Percentiles rank a stretch among this genome's conserved stretches.
These are phyloP conservation scores for Wallacemonas sp. DNA, from an alignment of 208 protist species.

Conservation along the genomic window DNA sequence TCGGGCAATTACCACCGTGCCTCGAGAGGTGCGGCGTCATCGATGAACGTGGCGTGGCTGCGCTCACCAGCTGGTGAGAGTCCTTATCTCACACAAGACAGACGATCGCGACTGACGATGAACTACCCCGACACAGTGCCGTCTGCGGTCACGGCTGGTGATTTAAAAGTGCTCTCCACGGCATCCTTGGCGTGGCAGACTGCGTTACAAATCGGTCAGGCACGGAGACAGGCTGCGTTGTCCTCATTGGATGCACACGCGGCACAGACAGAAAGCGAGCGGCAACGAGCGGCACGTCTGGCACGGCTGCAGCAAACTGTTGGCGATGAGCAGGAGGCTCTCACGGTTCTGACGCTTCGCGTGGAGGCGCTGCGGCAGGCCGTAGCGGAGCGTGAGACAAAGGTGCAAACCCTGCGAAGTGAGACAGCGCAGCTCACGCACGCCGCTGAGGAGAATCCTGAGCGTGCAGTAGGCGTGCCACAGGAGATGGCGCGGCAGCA, in stretches of 20 bases:
- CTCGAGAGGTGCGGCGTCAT: too few species aligned
- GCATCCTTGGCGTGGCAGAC: slow-evolving; percentile 46
- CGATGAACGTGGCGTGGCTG: slow-evolving; percentile 2
- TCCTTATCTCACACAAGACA: background rate
- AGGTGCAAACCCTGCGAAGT: slow-evolving; percentile 1
- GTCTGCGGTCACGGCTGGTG: slow-evolving; percentile 34
- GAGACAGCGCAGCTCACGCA: background rate
- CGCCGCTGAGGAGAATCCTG: too few species aligned
- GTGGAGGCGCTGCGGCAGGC: slow-evolving; percentile 32
- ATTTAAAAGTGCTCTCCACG: slow-evolving; percentile 39
- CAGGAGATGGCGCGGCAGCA: slow-evolving; percentile 5
- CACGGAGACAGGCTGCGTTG: slow-evolving; percentile 23
- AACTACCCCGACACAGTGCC: background rate
- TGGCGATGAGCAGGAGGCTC: slow-evolving; percentile 25
- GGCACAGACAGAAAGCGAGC: background rate
- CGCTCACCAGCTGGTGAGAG: slow-evolving; percentile 10
- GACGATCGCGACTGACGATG: too few species aligned
- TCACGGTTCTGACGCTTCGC: slow-evolving; percentile 30
- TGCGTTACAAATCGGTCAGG: slow-evolving; percentile 21
- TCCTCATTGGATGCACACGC: slow-evolving; percentile 23
- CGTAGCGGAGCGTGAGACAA: slow-evolving; percentile 27
- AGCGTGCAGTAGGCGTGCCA: too few species aligned
- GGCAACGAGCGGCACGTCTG: slow-evolving; percentile 19
- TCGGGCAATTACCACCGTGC: too few species aligned
- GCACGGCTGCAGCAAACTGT: slow-evolving; percentile 40